These are phyloP conservation scores for Suillus plorans DNA, from an alignment of 768 basidiomycete genomes.

Conservation along the genomic window DNA sequence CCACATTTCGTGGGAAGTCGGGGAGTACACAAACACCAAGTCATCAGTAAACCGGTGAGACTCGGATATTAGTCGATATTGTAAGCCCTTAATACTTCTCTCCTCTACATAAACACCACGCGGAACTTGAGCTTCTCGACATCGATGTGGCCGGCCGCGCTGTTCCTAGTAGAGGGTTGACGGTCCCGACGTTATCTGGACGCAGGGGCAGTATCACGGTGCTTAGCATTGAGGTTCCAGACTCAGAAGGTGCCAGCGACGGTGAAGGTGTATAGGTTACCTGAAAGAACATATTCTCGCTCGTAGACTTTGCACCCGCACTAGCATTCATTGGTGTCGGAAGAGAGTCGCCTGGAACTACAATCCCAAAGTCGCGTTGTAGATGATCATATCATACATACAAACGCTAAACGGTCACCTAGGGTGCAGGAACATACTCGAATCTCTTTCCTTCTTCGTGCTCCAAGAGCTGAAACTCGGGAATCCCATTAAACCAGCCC, in stretches of 20 bases:
- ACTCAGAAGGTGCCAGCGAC: neutral
- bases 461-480: conserved; percentile 39
- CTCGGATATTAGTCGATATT: no score
- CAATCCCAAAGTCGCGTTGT: conserved; percentile 52
- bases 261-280: neutral
- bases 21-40: no score
- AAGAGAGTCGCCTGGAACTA: neutral
- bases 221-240: neutral
- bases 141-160: conserved; percentile 25
- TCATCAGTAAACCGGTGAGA: no score
- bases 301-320: neutral
- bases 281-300: neutral
- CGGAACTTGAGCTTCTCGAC: conserved; percentile 43
- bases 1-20: no score
- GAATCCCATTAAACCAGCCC: conserved; percentile 39
- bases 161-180: conserved; percentile 11
- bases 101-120: conserved; percentile 36
- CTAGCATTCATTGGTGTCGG: neutral
- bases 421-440: neutral
- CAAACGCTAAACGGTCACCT: no score
- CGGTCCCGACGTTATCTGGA: conserved; percentile 5
- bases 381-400: conserved; percentile 31
- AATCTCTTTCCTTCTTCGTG: conserved; percentile 30
- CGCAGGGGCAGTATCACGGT: neutral
- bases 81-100: no score